Base-by-base conservation (phyloP, 345 rosid genomes). In the Linum usitatissimum region DNA sequence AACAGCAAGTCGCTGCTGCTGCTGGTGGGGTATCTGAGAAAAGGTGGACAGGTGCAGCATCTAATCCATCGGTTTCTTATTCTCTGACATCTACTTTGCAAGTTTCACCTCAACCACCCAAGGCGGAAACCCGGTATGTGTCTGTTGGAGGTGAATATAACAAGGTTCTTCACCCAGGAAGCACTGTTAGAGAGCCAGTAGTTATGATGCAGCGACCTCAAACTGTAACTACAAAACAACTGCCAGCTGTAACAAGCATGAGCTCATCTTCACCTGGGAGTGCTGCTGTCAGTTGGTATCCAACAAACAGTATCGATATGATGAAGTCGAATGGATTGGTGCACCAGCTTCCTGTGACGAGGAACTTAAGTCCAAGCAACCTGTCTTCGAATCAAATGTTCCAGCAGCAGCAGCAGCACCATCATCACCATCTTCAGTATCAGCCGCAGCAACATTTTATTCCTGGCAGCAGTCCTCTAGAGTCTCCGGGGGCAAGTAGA, bases 161-260 rank as follows among this genome's bases (percentile, higher is more conserved):
- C 51, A 45, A 45, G 77, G 76, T 55, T 62, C 71, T 67, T 66
- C 88, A 81, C 65, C 70, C 75, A 39, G 79, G 73, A 63, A 67
- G 73, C 10, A 45, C 14, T 55, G 77, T 80, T 53, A 76, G 82
- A 76, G 91, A 90, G 65, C 81, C 95, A 9, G 75, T 83, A 6
- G 65, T 75, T 19, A 70, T 87, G 85, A 84, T 85, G 83, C 97
- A 84, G 76, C 77, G 85, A 55, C 76, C 83, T 63, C 91, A 87
- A 72, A 78, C 87, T 59, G 53, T 77, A 61, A 85, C 70, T 70
- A 54, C 68, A 40, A 85, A 78, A 62, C 86, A 74, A 63, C 64
- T 76, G 66, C 81, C 86, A 31, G 70, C 72, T 31, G 48, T 40
- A 45, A 65, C 80, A 38, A 77, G 73, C 66, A 73, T 76, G 66